Evolutionary conservation across 2,329 filamentous ascomycete species (phyloP).

Genomic region (Fusarium ramigenum): DNA sequence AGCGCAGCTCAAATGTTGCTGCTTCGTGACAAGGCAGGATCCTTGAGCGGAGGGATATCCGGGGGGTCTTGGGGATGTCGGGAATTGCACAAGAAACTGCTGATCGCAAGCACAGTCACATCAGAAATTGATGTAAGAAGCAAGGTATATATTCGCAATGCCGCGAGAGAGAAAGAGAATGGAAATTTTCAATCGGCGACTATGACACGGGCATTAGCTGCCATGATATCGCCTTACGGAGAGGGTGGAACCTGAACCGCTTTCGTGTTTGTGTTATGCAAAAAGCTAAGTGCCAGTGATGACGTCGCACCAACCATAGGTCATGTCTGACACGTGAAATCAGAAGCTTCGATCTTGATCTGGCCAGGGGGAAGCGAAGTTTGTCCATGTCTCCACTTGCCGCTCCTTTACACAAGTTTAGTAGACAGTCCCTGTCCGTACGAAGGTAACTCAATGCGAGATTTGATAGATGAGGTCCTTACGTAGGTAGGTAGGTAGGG

Average conservation of each 20-base stretch:
- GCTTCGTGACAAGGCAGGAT: not conserved
- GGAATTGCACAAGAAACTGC: conserved; percentile 7
- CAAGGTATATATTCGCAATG: not conserved
- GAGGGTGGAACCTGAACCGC: conserved; percentile 36
- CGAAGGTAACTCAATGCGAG: not conserved
- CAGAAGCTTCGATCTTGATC: conserved; percentile 32
- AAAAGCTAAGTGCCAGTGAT: conserved; percentile 16
- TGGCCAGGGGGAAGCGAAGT: conserved; percentile 1
- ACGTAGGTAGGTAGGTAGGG: not conserved
- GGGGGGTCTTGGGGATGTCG: conserved; percentile 4
- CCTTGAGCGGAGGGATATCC: conserved; percentile 10
- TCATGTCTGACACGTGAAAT: conserved; percentile 41
- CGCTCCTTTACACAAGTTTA: not conserved
- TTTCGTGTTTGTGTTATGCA: conserved; percentile 29
- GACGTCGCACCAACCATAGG: conserved; percentile 22
- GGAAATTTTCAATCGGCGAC: conserved; percentile 14
- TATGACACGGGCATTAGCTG: conserved; percentile 28
- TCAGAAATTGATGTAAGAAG: conserved; percentile 6
- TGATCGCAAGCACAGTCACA: conserved; percentile 23
- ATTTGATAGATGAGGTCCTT: not conserved
- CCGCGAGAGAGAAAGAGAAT: conserved; percentile 1
- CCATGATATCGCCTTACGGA: conserved; percentile 25
- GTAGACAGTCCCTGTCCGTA: not conserved
- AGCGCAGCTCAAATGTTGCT: not conserved
- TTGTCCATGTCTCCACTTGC: conserved; percentile 14